Base-by-base conservation (phyloP, 768 basidiomycete genomes). In the Suillus brevipes region DNA sequence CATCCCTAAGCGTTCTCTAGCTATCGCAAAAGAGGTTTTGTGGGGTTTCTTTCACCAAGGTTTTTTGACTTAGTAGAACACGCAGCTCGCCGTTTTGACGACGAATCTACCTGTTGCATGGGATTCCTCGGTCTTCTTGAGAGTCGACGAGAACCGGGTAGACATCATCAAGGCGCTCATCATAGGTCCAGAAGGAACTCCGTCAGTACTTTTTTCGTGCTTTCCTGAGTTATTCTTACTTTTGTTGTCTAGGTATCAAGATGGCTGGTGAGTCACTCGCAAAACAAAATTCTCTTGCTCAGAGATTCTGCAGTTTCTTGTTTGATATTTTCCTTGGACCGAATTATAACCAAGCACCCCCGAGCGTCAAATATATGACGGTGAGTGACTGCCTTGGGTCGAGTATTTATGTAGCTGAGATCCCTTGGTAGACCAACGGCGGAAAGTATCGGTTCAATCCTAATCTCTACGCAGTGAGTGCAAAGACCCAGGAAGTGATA, bases 321-420 rank as follows among this genome's bases (percentile, higher is more conserved):
- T 98, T 97, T 71, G 96, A 98, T 75, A 94, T 97, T 53, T 96
- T 97, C 79, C 83, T 98, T 8, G 95, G 94, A 13, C 85, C 91
- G 62, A 90, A 84, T 67, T 97, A 97, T 76, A 97, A 96, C 69
- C 87, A 90, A 69, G 81, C 86, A n/a, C 92, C 94, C 9, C 95
- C 95, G 0, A 80, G 76, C 56, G 89, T 91, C 49, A 89, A 89
- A 71, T 86, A 85, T 62, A 87, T 90, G 85, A 85, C 84, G 66
- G 84, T 84, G 72, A 72, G 72, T 67, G 28, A 14, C n/a, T 31
- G 37, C 50, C 31, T 40, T 55, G 18, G 34, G 40, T 16, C 20
- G 38, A 40, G 3, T 45, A 31, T 63, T 36, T 37, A 57, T 34
- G 49, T 49, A 10, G 23, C n/a, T 37, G 47, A 4, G 61, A 62